phyloP scores from a whole-genome alignment of 441 rosid species.

The Hura crepitans region DNA sequence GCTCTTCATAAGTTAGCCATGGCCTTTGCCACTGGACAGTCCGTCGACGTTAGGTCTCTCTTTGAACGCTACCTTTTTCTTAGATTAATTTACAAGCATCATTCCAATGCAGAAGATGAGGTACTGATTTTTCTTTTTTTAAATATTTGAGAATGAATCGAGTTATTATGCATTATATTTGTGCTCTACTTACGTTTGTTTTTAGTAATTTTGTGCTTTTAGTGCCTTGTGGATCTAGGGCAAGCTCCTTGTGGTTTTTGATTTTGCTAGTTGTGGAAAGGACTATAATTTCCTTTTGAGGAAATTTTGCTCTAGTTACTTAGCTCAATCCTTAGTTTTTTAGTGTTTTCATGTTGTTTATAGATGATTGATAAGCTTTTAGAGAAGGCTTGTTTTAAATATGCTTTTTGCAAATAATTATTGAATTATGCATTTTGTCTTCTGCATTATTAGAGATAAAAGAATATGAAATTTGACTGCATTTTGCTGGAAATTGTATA shows the following conservation, averaged over 20 bases:
- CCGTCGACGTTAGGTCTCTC: constrained; percentile 35
- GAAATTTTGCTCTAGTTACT: background rate
- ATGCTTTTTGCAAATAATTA: background rate
- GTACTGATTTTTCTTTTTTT: constrained; percentile 22
- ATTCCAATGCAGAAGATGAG: constrained; percentile 64
- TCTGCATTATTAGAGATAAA: background rate
- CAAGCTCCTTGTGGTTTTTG: background rate
- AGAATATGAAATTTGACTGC: background rate
- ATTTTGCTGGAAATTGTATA: background rate
- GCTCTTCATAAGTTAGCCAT: constrained; percentile 46
- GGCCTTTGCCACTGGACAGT: constrained; percentile 48
- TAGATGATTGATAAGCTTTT: background rate
- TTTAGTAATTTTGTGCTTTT: background rate
- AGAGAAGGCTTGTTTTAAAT: background rate
- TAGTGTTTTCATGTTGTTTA: background rate
- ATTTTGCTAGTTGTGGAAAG: background rate
- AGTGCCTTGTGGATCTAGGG: background rate
- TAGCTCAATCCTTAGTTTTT: background rate
- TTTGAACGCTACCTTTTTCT: constrained; percentile 47
- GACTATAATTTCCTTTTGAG: background rate
- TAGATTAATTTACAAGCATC: constrained; percentile 49
- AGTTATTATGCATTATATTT: background rate
- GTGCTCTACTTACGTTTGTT: background rate
- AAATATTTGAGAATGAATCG: background rate
- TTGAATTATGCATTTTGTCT: background rate